These are phyloP conservation scores for Venturia asperata DNA, from an alignment of 2,329 filamentous ascomycete species.

Conservation along the genomic window DNA sequence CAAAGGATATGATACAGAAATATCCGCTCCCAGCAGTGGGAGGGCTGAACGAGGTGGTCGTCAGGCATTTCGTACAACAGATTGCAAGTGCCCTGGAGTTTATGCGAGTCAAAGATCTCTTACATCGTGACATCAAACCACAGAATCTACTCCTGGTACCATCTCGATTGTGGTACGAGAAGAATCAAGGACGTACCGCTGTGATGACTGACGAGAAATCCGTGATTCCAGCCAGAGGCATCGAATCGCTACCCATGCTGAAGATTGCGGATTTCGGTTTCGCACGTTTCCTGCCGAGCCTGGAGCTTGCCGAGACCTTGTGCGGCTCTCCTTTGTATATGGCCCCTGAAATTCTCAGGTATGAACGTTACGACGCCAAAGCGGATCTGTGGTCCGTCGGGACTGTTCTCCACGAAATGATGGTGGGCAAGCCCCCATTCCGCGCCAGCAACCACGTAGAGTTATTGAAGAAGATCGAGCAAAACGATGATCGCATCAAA, in stretches of 20 bases:
- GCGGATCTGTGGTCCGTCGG: slow-evolving; percentile 97
- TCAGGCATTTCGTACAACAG: slow-evolving; percentile 92
- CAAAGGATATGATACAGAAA: slow-evolving; percentile 83
- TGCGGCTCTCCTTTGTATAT: slow-evolving; percentile 97
- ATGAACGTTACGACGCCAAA: slow-evolving; percentile 95
- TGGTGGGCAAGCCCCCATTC: slow-evolving; percentile 83
- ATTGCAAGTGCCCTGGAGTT: slow-evolving; percentile 88
- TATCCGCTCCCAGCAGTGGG: slow-evolving; percentile 78
- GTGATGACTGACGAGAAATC: slow-evolving; percentile 76
- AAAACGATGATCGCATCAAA: slow-evolving; percentile 73
- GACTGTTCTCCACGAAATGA: slow-evolving; percentile 93
- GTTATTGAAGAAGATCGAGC: slow-evolving; percentile 83
- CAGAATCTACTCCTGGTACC: slow-evolving; percentile 91
- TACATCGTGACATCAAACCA: slow-evolving; percentile 95
- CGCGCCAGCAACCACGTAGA: slow-evolving; percentile 92
- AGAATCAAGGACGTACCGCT: slow-evolving; percentile 54
- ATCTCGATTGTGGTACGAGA: slow-evolving; percentile 62
- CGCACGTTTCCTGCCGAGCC: slow-evolving; percentile 80
- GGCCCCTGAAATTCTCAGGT: slow-evolving; percentile 94
- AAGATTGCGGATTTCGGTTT: slow-evolving; percentile 99
- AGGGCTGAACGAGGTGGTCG: slow-evolving; percentile 93
- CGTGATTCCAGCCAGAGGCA: slow-evolving; percentile 69
- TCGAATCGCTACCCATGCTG: slow-evolving; percentile 84
- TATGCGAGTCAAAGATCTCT: slow-evolving; percentile 73
- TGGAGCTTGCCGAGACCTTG: slow-evolving; percentile 87